phyloP scores from a whole-genome alignment of 2,329 filamentous ascomycete genomes.

The Orbilia javanica region DNA sequence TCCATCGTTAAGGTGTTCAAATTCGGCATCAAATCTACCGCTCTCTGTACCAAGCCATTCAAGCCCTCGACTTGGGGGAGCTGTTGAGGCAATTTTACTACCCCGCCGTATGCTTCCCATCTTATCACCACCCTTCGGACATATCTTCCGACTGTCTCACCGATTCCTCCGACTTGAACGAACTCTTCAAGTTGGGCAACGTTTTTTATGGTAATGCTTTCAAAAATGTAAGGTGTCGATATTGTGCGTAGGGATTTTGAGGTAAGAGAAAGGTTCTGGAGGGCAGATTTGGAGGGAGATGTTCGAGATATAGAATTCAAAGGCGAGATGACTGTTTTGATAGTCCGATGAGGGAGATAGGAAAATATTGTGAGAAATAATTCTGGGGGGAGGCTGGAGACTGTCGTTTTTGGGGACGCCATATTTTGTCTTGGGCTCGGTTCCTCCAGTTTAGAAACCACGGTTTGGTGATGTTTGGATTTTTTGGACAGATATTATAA shows the following conservation, averaged over 20 bases:
- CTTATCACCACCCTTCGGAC: conserved; percentile 17
- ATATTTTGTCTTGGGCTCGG: neutral
- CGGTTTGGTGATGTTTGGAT: neutral
- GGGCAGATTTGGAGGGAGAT: conserved; percentile 35
- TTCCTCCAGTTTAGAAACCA: neutral
- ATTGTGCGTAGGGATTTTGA: neutral
- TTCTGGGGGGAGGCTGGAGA: conserved; percentile 37
- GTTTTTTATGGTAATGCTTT: conserved; percentile 32
- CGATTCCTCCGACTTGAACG: conserved; percentile 6
- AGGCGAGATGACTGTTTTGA: conserved; percentile 36
- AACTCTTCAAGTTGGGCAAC: neutral
- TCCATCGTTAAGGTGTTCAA: conserved; percentile 27
- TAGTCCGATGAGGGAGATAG: conserved; percentile 26
- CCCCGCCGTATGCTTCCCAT: conserved; percentile 37
- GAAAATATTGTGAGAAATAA: conserved; percentile 44
- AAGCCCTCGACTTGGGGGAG: neutral
- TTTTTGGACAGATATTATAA: no score
- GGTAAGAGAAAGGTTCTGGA: conserved; percentile 33
- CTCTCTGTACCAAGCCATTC: neutral
- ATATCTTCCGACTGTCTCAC: conserved; percentile 4
- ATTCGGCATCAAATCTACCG: conserved; percentile 8
- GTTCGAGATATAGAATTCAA: neutral
- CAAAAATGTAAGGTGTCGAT: conserved; percentile 41
- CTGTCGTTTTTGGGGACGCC: neutral
- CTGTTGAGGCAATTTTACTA: neutral